These are phyloP conservation scores for Albifimbria verrucaria DNA, from an alignment of 2,329 filamentous ascomycete genomes.

Conservation along the genomic window DNA sequence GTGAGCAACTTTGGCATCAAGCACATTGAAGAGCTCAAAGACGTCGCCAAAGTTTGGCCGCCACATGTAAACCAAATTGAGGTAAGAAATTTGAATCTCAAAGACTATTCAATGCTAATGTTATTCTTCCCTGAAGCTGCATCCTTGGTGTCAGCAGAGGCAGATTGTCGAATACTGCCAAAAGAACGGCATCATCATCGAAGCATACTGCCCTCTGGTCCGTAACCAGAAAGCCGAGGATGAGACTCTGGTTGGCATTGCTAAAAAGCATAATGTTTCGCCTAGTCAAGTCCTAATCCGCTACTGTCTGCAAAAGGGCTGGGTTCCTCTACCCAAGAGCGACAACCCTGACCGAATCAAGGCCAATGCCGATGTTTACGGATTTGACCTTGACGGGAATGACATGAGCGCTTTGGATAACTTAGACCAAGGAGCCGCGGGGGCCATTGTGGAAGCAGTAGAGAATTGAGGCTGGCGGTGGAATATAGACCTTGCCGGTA, in stretches of 20 bases:
- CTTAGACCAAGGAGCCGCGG: constrained; percentile 18
- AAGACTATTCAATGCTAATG: neutral
- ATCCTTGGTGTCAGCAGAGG: constrained; percentile 61
- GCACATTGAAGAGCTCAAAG: constrained; percentile 65
- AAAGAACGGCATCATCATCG: constrained; percentile 64
- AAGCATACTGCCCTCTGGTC: constrained; percentile 33
- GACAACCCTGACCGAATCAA: constrained; percentile 56
- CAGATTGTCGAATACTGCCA: constrained; percentile 54
- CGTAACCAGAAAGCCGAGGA: constrained; percentile 41
- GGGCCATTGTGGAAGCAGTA: constrained; percentile 18
- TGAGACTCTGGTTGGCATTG: constrained; percentile 50
- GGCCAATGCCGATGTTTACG: constrained; percentile 57
- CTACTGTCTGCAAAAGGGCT: constrained; percentile 66
- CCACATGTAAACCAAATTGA: constrained; percentile 70
- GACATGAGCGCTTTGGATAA: constrained; percentile 45
- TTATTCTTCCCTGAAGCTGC: constrained; percentile 57
- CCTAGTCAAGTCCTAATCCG: constrained; percentile 63
- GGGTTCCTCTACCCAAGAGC: constrained; percentile 65
- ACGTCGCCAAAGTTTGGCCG: constrained; percentile 60
- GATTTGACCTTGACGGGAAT: constrained; percentile 51
- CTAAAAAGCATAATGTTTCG: constrained; percentile 55
- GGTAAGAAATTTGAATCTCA: constrained; percentile 34
- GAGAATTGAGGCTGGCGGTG: too few relatives aligned
- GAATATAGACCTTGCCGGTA: too few relatives aligned
- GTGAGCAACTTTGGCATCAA: constrained; percentile 69